Evolutionary conservation across 2,329 filamentous ascomycete species (phyloP).

Genomic region (Hymenoscyphus albidus): DNA sequence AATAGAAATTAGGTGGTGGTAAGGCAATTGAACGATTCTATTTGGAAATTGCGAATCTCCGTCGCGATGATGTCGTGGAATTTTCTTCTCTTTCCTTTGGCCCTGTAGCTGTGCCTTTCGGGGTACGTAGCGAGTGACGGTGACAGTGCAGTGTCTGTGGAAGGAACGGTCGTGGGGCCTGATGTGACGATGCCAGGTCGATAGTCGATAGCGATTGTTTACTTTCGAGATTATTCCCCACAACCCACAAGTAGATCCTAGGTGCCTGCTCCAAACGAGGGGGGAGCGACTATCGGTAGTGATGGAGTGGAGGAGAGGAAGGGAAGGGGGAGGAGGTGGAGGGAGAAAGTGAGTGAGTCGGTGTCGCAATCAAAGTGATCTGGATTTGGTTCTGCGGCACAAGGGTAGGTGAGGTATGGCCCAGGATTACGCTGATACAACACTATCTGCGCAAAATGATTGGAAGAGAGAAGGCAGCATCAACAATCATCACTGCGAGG

Average conservation of each 20-base stretch:
- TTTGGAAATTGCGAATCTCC: neutral
- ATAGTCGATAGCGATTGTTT: neutral
- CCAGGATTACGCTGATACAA: neutral
- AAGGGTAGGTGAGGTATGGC: neutral
- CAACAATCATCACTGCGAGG: neutral
- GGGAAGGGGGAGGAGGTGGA: neutral
- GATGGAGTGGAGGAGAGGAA: neutral
- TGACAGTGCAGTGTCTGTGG: neutral
- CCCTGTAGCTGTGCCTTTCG: neutral
- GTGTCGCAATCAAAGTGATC: neutral
- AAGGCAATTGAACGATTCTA: neutral
- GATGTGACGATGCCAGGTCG: neutral
- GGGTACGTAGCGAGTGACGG: neutral
- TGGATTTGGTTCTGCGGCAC: neutral
- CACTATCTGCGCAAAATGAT: neutral
- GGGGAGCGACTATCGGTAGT: neutral
- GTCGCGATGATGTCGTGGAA: neutral
- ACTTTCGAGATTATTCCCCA: neutral
- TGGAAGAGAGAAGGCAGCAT: neutral
- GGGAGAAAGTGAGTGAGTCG: neutral
- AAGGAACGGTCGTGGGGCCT: conserved; percentile 3
- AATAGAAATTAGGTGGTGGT: neutral
- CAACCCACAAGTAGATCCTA: neutral
- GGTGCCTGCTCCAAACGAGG: neutral
- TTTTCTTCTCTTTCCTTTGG: neutral